phyloP scores from a whole-genome alignment of 78 protist genomes.

The Speleostelium caveatum region DNA sequence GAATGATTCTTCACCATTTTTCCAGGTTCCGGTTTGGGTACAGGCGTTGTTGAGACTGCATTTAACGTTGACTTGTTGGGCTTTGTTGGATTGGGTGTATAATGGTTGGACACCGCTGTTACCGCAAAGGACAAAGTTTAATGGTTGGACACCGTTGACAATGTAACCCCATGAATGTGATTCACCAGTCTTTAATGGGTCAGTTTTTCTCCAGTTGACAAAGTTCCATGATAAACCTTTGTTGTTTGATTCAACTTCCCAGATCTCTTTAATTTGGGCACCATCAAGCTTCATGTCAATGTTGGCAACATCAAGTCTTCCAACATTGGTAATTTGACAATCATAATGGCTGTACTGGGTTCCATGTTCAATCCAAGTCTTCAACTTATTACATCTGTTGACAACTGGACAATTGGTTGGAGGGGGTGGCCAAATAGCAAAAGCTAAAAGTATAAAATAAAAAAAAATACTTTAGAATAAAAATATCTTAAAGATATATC shows the following conservation, averaged over 20 bases:
- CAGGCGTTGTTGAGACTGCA: conserved; percentile 27
- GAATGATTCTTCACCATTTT: background rate
- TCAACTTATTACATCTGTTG: conserved; percentile 10
- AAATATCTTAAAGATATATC: too few species aligned
- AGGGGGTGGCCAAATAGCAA: background rate
- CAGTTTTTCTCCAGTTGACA: conserved; percentile 7
- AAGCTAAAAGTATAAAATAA: too few species aligned
- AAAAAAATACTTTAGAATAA: too few species aligned
- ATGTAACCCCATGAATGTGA: conserved; percentile 18
- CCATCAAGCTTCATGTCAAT: conserved; percentile 10
- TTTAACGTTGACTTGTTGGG: too few species aligned
- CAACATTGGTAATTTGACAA: conserved; percentile 12
- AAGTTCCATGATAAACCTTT: background rate
- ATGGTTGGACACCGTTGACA: conserved; percentile 29
- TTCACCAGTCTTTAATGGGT: background rate
- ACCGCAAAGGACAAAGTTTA: conserved; percentile 9
- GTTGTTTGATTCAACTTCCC: conserved; percentile 17
- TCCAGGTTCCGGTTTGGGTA: background rate
- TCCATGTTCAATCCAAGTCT: background rate
- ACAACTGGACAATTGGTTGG: background rate
- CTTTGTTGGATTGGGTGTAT: too few species aligned
- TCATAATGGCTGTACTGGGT: background rate
- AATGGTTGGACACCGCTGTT: too few species aligned
- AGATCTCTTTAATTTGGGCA: conserved; percentile 5
- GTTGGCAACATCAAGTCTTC: background rate